Evolutionary conservation across 208 protist genomes (phyloP).

Genomic region (Wallacemonas sp.): DNA sequence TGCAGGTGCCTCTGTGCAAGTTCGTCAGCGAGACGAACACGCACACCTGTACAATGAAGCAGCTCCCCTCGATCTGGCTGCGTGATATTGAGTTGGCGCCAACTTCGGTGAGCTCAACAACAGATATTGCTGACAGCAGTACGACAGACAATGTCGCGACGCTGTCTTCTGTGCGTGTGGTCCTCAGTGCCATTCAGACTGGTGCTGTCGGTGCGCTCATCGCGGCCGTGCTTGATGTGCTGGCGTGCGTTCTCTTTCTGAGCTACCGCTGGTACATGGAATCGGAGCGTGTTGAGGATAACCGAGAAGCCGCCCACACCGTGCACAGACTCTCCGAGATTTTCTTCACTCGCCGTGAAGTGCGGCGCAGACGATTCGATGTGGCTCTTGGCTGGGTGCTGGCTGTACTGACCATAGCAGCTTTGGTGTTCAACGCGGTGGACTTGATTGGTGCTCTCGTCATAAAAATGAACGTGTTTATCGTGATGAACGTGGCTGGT

Average conservation of each 20-base stretch:
- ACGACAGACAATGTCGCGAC: no score
- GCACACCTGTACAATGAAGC: no score
- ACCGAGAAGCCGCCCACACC: not conserved
- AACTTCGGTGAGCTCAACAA: no score
- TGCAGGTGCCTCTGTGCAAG: not conserved
- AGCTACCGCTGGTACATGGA: slow-evolving; percentile 2
- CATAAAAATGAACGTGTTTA: no score
- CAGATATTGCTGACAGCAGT: no score
- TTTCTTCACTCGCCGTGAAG: slow-evolving; percentile 6
- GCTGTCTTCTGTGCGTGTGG: no score
- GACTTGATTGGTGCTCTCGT: not conserved
- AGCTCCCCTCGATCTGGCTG: no score
- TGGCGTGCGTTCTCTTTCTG: not conserved
- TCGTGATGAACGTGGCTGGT: no score
- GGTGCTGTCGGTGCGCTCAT: not conserved
- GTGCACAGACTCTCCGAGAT: slow-evolving; percentile 5
- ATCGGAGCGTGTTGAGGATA: not conserved
- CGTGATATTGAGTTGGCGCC: no score
- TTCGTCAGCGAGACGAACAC: not conserved
- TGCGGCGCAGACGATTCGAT: not conserved
- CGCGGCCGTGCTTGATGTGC: not conserved
- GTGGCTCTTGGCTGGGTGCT: not conserved
- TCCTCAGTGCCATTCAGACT: not conserved
- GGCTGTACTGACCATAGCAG: not conserved
- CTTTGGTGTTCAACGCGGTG: not conserved